Evolutionary conservation across 2,329 filamentous ascomycete genomes (phyloP), one percentile per base, ranked within the genome.

Genomic region (Fusarium abutilonis): DNA sequence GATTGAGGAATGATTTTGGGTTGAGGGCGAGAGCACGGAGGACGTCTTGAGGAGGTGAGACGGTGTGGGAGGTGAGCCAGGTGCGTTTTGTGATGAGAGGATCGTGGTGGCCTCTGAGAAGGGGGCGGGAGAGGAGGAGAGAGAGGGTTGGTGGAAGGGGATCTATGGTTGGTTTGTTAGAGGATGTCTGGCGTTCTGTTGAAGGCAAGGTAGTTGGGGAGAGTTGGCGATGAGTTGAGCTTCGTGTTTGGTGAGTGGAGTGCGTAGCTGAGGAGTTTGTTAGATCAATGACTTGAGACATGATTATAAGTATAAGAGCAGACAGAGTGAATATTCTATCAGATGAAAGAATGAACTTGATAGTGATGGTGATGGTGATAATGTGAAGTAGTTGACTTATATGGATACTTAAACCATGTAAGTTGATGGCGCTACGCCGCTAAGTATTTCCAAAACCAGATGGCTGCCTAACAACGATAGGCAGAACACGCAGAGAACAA

Each of bases 51-150:
- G 65, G 61, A 4, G 67, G 54, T 10, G 57, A 13, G 23, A 71
- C 13, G 2, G 61, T 51, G 52, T 71, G 23, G 13, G 45, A 63
- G n/a, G 54, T 44, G 36, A 69, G 60, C 66, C 66, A 67, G n/a
- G 35, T 38, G 6, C 50, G 63, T 36, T 68, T 68, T 15, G 32
- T 26, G 34, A 41, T 13, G 21, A 68, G 48, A 11, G 44, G 46
- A 28, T 57, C 14, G 1, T 38, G 34, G 6, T 64, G 14, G 15
- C 46, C 48, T 23, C 39, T 17, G 4, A 44, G 46, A 14, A 54
- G 36, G 6, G 44, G 41, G 4, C 14, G 9, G 6, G 39, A 34
- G 5, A 49, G 32, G 14, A 40, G n/a, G 15, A 45, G 34, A 4
- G 56, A 35, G 10, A 38, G 26, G 1, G 11, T 9, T 9, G 41